Conservation (phyloP, 2,329 filamentous ascomycete species). For the Penicillium nordicum region DNA sequence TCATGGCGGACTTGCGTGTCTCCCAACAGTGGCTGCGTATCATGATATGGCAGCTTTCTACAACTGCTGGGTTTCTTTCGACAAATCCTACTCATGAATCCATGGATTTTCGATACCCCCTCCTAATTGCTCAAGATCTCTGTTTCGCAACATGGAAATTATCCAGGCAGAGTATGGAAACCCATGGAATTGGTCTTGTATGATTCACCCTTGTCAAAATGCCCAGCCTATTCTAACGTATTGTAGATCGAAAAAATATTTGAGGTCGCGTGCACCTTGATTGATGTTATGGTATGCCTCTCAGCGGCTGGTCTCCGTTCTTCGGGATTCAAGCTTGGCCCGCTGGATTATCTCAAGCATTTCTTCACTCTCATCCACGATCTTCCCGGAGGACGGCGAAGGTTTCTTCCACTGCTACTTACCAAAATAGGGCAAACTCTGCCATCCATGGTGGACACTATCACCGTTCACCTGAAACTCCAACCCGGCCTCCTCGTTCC, state of each 20-base stretch:
- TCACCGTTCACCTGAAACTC: constrained; percentile 21
- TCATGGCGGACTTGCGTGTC: constrained; percentile 64
- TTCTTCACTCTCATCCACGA: constrained; percentile 65
- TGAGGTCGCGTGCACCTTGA: constrained; percentile 69
- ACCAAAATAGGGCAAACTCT: constrained; percentile 72
- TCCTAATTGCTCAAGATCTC: constrained; percentile 61
- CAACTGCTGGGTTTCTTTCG: constrained; percentile 64
- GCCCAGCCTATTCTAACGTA: background rate
- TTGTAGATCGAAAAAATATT: constrained; percentile 72
- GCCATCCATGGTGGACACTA: constrained; percentile 40
- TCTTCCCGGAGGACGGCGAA: constrained; percentile 70
- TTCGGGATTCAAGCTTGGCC: constrained; percentile 62
- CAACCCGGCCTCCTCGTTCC: background rate
- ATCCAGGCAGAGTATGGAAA: constrained; percentile 67
- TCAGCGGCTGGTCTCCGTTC: constrained; percentile 59
- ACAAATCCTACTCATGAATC: constrained; percentile 56
- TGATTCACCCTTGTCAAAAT: background rate
- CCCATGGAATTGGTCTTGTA: constrained; percentile 71
- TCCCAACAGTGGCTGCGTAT: constrained; percentile 68
- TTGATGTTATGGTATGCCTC: constrained; percentile 66
- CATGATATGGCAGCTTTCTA: constrained; percentile 70
- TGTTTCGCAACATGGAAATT: constrained; percentile 67
- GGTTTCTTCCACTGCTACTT: constrained; percentile 73
- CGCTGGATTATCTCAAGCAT: constrained; percentile 69
- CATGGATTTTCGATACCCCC: constrained; percentile 61